Base-by-base conservation (phyloP, 2,329 filamentous ascomycete genomes). In the Aureobasidium lini region DNA sequence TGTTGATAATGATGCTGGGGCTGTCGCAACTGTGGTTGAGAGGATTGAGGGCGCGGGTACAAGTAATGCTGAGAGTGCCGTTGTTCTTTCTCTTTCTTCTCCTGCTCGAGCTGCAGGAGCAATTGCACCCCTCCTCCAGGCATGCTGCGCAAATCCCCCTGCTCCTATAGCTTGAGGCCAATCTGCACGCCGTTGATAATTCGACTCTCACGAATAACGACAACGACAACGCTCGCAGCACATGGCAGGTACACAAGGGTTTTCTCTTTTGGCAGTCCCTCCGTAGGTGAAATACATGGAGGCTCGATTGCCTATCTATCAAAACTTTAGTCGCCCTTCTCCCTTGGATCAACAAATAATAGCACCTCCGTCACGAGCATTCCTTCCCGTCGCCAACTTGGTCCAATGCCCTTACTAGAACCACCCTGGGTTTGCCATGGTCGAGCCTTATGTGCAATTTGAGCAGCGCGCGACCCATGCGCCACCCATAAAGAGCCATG, bases 371-470 rank as follows among this genome's bases (percentile, higher is more conserved):
- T 44, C 39, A 54, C 39, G 3, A 29, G 31, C 34, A 40, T 57
- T 47, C 54, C 54, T 57, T 40, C 18, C 40, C 52, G 39, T 57
- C 32, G 36, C 39, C 50, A 44, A 43, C 50, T 18, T 15, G 15
- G 29, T 13, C 48, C 23, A 39, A n/a, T 32, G 16, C 23, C 49
- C 37, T 31, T 49, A 3, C n/a, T 10, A 34, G 23, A 16, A 36
- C 48, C 40, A 46, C 42, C 42, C 42, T 57, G 50, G 39, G 39
- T 52, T 52, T 57, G 31, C 16, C 42, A 46, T 46, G 37, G 52
- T 43, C 50, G 39, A 42, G 50, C 50, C 50, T 54, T 54, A 32
- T 43, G 39, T 54, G 50, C 50, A 54, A 54, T 46, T 8, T 39
- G 54, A 39, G 32, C 43, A 31, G 34, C 16, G 18, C 15, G 42